Evolutionary conservation across 2,329 filamentous ascomycete genomes (phyloP).

Genomic region (Alternaria panax): DNA sequence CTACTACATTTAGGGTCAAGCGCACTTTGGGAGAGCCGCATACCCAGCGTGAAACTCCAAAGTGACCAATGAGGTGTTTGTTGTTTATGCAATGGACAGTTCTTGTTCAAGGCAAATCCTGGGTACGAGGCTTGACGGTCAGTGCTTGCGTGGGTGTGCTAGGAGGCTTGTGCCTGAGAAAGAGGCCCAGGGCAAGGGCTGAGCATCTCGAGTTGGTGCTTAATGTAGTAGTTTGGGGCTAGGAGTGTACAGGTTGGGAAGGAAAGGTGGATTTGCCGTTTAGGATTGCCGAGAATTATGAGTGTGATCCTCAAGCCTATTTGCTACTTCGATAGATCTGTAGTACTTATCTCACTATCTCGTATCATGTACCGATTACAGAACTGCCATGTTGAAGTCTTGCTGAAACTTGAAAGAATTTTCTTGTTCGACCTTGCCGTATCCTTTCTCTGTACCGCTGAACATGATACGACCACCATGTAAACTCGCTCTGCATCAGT

Average conservation of each 20-base stretch:
- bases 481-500: constrained; percentile 5
- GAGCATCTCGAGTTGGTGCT: not conserved
- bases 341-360: not conserved
- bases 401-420: not conserved
- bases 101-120: not conserved
- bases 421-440: not conserved
- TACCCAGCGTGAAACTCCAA: not conserved
- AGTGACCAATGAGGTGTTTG: not conserved
- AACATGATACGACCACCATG: not conserved
- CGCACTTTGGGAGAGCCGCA: not conserved
- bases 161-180: not conserved
- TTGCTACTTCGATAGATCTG: not conserved
- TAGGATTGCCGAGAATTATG: no score
- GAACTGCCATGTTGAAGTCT: not conserved
- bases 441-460: not conserved
- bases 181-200: not conserved
- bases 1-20: not conserved
- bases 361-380: no score
- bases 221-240: not conserved
- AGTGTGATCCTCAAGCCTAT: no score
- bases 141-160: not conserved
- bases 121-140: not conserved
- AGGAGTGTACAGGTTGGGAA: not conserved
- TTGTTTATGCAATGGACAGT: not conserved
- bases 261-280: no score